These are phyloP conservation scores for Schrenkiella parvula DNA, from an alignment of 345 rosid genomes.

Conservation along the genomic window DNA sequence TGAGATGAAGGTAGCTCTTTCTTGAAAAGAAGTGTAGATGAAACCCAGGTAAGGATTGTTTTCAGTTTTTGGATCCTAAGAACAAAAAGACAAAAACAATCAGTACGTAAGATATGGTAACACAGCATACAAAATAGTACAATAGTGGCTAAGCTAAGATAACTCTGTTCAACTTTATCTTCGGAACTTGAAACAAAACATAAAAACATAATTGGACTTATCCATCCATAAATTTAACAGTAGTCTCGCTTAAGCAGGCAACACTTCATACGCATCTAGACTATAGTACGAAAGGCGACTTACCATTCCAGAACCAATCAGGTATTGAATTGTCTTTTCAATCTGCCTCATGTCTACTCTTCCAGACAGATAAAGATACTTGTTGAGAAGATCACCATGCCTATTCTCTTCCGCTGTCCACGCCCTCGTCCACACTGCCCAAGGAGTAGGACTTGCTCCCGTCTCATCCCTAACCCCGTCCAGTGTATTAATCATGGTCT, in stretches of 20 bases:
- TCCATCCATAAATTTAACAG: too few relatives aligned
- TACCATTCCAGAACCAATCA: slow-evolving; percentile 42
- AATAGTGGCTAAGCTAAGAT: neutral
- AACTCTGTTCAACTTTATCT: neutral
- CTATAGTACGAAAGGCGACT: neutral
- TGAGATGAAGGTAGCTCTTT: slow-evolving; percentile 58
- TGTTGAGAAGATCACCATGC: slow-evolving; percentile 61
- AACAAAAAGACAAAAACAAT: neutral
- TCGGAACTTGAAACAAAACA: too few relatives aligned
- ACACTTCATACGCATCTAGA: neutral
- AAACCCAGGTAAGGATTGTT: slow-evolving; percentile 52
- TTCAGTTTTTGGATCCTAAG: slow-evolving; percentile 52
- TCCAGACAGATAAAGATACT: slow-evolving; percentile 56
- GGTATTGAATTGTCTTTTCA: slow-evolving; percentile 51
- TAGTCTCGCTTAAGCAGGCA: too few relatives aligned
- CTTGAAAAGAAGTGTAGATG: slow-evolving; percentile 62
- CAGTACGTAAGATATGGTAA: neutral
- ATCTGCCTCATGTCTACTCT: slow-evolving; percentile 56
- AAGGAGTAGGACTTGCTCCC: slow-evolving; percentile 38
- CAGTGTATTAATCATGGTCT: slow-evolving; percentile 69
- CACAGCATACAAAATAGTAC: neutral
- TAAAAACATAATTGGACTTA: neutral
- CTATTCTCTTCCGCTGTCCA: slow-evolving; percentile 67
- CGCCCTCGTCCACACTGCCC: slow-evolving; percentile 56
- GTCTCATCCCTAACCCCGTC: slow-evolving; percentile 43